Evolutionary conservation across 1,284 basidiomycete genomes (phyloP), one percentile per base, ranked within the genome.

Genomic region (Macrocystidia cucumis): DNA sequence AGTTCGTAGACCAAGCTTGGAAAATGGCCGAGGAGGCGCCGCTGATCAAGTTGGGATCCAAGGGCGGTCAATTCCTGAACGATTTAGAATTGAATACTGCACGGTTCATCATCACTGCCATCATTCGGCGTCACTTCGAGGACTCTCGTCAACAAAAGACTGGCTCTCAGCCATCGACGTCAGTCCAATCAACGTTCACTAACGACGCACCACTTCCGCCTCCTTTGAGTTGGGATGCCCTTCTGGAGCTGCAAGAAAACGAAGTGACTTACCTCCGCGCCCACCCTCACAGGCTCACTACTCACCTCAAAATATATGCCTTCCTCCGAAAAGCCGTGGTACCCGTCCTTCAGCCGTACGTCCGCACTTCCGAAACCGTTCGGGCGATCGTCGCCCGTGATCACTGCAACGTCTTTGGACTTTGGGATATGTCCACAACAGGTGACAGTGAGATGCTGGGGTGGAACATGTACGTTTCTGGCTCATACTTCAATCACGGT

Each of bases 401-500:
- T 43, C 63, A 68, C 21, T 77, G 76, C 12, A 81, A 81, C 46
- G 67, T 74, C 9, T 81, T 82, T 43, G 78, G 78, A 14, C 65
- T 82, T 28, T 80, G 72, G 71, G 75, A 81, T 44, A 58, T 57
- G 42, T 56, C 49, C 9, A 47, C 49, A 5, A 39, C 49, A 26
- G 56, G 54, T 13, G 70, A 72, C 44, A 73, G 65, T 42, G 78
- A 80, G 52, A 78, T 78, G 66, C 51, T 79, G 23, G 78, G 78
- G 18, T 82, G 74, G 65, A 74, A 65, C 3, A 61, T 78, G 42
- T 80, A 76, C 53, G 54, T 68, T 4, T 63, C 63, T 35, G 74
- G 67, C 1, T 77, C 76, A 8, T 78, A 72, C 52, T 81, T 81
- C 49, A 82, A 82, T 46, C 78, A 82, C 47, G 65, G 78, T 78